Conservation (phyloP, 2,329 filamentous ascomycete genomes). For the Botrytis byssoidea region DNA sequence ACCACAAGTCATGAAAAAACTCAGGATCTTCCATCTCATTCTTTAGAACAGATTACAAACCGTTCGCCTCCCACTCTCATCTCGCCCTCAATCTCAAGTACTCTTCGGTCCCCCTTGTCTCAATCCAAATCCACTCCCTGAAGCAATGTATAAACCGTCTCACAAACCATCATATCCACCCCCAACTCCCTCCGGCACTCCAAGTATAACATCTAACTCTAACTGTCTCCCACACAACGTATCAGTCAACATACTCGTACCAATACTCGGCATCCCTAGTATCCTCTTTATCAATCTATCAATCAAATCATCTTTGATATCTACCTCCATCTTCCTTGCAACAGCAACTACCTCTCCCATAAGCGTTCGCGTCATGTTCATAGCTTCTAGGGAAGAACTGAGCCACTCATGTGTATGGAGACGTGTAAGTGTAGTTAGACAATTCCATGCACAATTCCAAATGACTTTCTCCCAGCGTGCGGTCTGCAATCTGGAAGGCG, state of each 20-base stretch:
- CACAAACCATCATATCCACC: conserved; percentile 52
- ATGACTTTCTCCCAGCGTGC: conserved; percentile 60
- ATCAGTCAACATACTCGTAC: conserved; percentile 57
- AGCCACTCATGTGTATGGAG: conserved; percentile 53
- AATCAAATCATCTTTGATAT: conserved; percentile 48
- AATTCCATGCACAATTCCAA: conserved; percentile 61
- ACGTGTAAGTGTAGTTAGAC: conserved; percentile 54
- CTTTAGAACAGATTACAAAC: neutral
- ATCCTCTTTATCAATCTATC: conserved; percentile 50
- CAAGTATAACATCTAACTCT: conserved; percentile 62
- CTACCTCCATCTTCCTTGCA: conserved; percentile 50
- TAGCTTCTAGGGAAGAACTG: conserved; percentile 46
- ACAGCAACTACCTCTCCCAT: conserved; percentile 54
- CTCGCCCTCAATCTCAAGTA: no score
- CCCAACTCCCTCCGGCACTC: conserved; percentile 57
- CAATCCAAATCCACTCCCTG: conserved; percentile 29
- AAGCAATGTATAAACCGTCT: conserved; percentile 41
- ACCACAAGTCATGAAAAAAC: neutral
- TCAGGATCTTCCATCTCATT: neutral
- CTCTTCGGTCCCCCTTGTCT: neutral
- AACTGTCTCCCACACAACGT: conserved; percentile 54
- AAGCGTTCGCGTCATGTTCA: conserved; percentile 50
- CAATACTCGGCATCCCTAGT: conserved; percentile 45
- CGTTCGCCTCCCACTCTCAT: no score
- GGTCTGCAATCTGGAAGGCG: conserved; percentile 51